phyloP scores from a whole-genome alignment of 768 basidiomycete genomes.

The Suillus luteus region DNA sequence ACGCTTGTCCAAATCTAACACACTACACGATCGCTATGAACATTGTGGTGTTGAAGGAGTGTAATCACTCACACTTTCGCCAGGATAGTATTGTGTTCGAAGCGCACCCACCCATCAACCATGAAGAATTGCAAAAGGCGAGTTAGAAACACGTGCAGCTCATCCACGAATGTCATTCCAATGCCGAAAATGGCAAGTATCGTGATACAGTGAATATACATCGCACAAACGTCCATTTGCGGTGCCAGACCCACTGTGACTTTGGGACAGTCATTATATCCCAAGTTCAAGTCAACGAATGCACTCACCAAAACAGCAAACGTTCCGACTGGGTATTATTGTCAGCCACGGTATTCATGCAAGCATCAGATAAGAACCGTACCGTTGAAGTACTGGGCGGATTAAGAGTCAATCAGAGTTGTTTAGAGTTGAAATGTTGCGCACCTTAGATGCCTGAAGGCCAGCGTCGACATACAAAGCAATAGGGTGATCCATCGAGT shows the following conservation, averaged over 20 bases:
- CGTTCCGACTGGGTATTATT: neutral
- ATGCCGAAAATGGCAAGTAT: neutral
- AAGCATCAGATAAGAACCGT: neutral
- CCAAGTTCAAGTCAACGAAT: neutral
- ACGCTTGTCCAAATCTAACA: neutral
- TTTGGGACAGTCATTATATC: neutral
- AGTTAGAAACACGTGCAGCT: neutral
- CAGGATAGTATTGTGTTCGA: slow-evolving; percentile 6
- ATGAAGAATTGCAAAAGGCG: neutral
- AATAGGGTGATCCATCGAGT: neutral
- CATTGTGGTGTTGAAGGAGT: neutral
- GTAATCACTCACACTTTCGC: neutral
- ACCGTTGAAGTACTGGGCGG: neutral
- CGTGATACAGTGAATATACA: neutral
- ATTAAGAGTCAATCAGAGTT: neutral
- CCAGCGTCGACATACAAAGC: neutral
- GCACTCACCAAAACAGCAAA: neutral
- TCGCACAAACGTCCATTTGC: neutral
- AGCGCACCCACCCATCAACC: neutral
- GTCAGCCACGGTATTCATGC: neutral
- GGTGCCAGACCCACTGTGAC: neutral
- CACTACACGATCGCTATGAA: neutral
- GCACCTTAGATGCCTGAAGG: neutral
- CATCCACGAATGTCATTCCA: neutral
- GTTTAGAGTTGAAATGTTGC: neutral